Evolutionary conservation across 805 yeast genomes (phyloP), one percentile per base, ranked within the genome.

Genomic region (Saturnispora zaruensis): DNA sequence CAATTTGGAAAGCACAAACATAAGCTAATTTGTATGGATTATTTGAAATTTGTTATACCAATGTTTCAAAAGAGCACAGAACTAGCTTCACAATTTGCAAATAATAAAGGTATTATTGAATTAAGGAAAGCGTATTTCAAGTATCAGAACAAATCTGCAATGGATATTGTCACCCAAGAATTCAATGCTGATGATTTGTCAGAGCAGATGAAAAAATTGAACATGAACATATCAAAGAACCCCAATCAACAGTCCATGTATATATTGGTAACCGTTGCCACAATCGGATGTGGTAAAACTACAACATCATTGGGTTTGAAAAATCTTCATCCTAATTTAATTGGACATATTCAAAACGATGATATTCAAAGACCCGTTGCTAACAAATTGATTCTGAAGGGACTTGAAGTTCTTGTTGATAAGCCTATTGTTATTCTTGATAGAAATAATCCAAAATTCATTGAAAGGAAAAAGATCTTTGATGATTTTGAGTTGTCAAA

Each of bases 221-320:
- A 51, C n/a, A 53, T 53, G 37, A 38, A 40, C 32, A 28, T 37
- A 6, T 20, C 32, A 6, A 28, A 23, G 37, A 16, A 28, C 4
- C 36, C 40, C 3, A 33, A 41, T 6, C 36, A 38, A 5, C 63
- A 66, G 4, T 69, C 68, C 34, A 65, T 63, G 43, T 84, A 78
- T 60, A 75, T 87, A 0, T 59, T 93, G 3, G 77, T 88, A 1
- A 91, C 98, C 0, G 79, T 90, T 3, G 89, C 97, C 0, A 88
- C 96, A 0, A 77, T 91, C 47, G 98, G 98, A 0, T 87, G 96
- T 65, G 99, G 99, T 6, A 93, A 93, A 62, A 89, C 97, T 0
- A 88, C 97, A 0, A 77, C 86, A 0, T 78, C 86, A 5, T 62
- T 78, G 33, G 81, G 90, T 0, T 68, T 93, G 38, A 53, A 59